A percentile compares a stretch with the other conserved stretches of the same genome.
phyloP scores from a whole-genome alignment of 1,139 yeast species.

The Blastobotrys serpentis region DNA sequence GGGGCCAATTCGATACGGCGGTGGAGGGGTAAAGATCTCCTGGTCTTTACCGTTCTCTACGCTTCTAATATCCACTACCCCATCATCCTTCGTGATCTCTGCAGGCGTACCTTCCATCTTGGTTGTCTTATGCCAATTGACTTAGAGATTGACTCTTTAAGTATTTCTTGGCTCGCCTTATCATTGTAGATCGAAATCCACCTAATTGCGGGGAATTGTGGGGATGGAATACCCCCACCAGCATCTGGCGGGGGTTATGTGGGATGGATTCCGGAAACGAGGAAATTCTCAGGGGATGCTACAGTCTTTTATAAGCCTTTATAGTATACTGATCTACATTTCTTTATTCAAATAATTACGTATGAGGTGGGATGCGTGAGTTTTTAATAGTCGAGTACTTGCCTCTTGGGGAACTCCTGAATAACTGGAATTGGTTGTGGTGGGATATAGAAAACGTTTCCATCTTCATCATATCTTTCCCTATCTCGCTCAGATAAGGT shows the following conservation, averaged over 20 bases:
- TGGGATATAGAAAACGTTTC: conserved; percentile 57
- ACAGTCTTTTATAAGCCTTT: not conserved
- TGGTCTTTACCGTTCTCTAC: conserved; percentile 2
- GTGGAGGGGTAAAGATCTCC: conserved; percentile 2
- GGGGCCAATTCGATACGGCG: conserved; percentile 2
- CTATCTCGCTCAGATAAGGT: conserved; percentile 71
- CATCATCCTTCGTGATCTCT: not conserved
- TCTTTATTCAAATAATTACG: not conserved
- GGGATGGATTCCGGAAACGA: too few species aligned
- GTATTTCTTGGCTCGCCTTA: conserved; percentile 8
- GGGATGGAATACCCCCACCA: conserved; percentile 4
- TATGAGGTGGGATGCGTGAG: not conserved
- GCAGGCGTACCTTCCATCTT: too few species aligned
- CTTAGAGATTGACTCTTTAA: not conserved
- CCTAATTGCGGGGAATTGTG: conserved; percentile 3
- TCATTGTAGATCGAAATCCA: conserved; percentile 2
- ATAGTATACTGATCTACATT: not conserved
- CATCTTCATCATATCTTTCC: conserved; percentile 85
- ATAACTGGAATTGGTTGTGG: conserved; percentile 27
- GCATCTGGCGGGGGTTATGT: conserved; percentile 7
- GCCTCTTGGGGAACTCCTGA: conserved; percentile 23
- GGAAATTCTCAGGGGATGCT: not conserved
- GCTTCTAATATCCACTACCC: not conserved
- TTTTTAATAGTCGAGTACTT: conserved; percentile 20
- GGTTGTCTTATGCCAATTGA: not conserved